These are phyloP conservation scores for Colletotrichum tamarilloi DNA, from an alignment of 2,329 filamentous ascomycete species.

Conservation along the genomic window DNA sequence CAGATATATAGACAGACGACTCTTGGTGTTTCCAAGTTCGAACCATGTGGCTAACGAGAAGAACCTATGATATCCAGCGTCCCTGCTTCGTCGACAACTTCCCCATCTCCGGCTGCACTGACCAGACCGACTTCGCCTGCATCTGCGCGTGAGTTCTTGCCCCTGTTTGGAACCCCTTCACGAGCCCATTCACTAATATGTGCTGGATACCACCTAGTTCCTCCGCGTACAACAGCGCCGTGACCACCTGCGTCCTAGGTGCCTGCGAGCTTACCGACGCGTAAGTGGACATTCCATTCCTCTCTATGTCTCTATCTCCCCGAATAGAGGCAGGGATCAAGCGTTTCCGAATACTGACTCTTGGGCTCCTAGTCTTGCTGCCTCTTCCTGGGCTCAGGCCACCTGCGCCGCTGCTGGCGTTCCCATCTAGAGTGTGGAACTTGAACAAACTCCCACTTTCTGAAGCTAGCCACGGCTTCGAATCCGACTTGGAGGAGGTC, in stretches of 20 bases:
- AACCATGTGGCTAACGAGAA: neutral
- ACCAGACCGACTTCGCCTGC: slow-evolving; percentile 33
- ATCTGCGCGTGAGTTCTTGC: slow-evolving; percentile 31
- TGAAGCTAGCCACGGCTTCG: neutral
- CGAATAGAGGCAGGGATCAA: neutral
- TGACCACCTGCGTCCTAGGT: slow-evolving; percentile 19
- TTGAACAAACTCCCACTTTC: neutral
- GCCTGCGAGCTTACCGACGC: slow-evolving; percentile 8
- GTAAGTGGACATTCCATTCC: neutral
- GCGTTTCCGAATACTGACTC: neutral
- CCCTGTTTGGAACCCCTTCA: no score
- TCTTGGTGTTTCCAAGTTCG: no score
- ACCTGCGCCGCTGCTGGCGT: slow-evolving; percentile 25
- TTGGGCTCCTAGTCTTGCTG: neutral
- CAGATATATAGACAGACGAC: no score
- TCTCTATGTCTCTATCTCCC: no score
- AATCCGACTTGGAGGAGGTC: neutral
- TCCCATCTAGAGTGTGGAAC: neutral
- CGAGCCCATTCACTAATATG: neutral
- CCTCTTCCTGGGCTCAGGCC: slow-evolving; percentile 14
- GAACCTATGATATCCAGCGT: neutral
- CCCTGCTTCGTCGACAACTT: slow-evolving; percentile 35
- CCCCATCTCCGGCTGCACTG: slow-evolving; percentile 22
- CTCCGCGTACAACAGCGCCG: slow-evolving; percentile 20
- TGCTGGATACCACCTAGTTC: neutral